A percentile compares a stretch with the other conserved stretches of the same genome.
These are phyloP conservation scores for Chytriomyces sp. DNA, from an alignment of 192 early-diverging fungal species.

Conservation along the genomic window DNA sequence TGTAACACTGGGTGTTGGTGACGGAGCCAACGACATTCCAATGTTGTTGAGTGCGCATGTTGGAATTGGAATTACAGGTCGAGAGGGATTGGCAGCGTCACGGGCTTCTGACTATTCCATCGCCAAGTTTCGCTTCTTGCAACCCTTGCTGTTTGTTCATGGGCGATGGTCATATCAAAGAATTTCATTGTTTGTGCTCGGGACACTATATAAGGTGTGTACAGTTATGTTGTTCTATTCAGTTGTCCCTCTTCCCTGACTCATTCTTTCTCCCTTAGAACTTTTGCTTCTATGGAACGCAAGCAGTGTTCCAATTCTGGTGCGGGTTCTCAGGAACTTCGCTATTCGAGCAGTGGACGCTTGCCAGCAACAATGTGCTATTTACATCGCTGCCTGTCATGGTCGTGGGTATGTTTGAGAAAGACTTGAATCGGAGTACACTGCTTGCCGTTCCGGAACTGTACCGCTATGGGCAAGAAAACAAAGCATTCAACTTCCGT, in stretches of 20 bases:
- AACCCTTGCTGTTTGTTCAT: conserved; percentile 83
- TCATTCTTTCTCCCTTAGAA: conserved; percentile 33
- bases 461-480: conserved; percentile 64
- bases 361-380: conserved; percentile 81
- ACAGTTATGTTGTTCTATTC: background rate
- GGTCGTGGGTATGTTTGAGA: conserved; percentile 79
- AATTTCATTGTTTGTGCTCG: conserved; percentile 66
- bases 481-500: conserved; percentile 59
- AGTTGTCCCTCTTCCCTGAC: conserved; percentile 13
- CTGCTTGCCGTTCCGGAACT: conserved; percentile 71
- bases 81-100: conserved; percentile 87
- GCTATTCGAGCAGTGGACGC: conserved; percentile 75
- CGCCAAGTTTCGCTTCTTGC: conserved; percentile 85
- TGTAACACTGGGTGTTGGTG: conserved; percentile 85
- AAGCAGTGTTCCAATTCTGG: conserved; percentile 77
- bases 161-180: conserved; percentile 89
- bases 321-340: conserved; percentile 78
- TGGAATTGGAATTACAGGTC: conserved; percentile 89
- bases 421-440: conserved; percentile 70
- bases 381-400: conserved; percentile 80
- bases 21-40: conserved; percentile 93
- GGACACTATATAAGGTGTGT: conserved; percentile 80
- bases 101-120: conserved; percentile 89
- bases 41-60: conserved; percentile 96
- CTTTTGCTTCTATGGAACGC: conserved; percentile 77